Conservation (phyloP, 2,329 filamentous ascomycete species). For the Alternaria sp. region DNA sequence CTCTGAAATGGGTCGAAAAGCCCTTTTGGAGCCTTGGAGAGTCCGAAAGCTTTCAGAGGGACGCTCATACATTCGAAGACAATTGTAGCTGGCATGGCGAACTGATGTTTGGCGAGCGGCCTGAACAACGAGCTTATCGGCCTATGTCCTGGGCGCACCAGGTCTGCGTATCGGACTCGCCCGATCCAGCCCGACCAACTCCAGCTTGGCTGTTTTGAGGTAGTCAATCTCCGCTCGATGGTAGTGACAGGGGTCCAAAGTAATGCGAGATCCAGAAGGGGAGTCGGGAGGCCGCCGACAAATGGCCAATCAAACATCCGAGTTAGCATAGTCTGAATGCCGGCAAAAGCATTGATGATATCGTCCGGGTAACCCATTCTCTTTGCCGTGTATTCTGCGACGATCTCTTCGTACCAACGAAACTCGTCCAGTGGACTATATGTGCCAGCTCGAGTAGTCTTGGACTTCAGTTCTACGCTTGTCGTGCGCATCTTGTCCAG, state of each 20-base stretch:
- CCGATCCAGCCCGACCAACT: conserved; percentile 1
- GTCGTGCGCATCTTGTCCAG: not conserved
- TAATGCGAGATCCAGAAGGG: conserved; percentile 7
- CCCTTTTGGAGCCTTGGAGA: not conserved
- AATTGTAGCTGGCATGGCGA: not conserved
- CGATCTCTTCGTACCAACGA: conserved; percentile 9
- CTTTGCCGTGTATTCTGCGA: conserved; percentile 6
- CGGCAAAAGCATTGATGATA: conserved; percentile 8
- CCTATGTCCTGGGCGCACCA: conserved; percentile 2
- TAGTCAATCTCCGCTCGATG: not conserved
- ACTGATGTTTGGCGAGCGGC: not conserved
- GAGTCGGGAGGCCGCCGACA: not conserved
- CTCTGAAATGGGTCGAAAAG: not conserved
- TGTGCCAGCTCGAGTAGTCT: not conserved
- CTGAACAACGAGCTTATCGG: conserved; percentile 1
- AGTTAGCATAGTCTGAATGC: not conserved
- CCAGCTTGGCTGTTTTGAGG: not conserved
- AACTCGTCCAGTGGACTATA: conserved; percentile 6
- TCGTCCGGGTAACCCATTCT: conserved; percentile 3
- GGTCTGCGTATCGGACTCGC: not conserved
- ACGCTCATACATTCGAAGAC: not conserved
- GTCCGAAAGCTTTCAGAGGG: not conserved
- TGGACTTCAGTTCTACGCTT: not conserved
- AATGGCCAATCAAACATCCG: conserved; percentile 4
- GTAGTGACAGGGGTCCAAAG: conserved; percentile 4